Percentiles rank a stretch among this genome's conserved stretches.
These are phyloP conservation scores for Colletotrichum salicis DNA, from an alignment of 2,329 filamentous ascomycete species.

Conservation along the genomic window DNA sequence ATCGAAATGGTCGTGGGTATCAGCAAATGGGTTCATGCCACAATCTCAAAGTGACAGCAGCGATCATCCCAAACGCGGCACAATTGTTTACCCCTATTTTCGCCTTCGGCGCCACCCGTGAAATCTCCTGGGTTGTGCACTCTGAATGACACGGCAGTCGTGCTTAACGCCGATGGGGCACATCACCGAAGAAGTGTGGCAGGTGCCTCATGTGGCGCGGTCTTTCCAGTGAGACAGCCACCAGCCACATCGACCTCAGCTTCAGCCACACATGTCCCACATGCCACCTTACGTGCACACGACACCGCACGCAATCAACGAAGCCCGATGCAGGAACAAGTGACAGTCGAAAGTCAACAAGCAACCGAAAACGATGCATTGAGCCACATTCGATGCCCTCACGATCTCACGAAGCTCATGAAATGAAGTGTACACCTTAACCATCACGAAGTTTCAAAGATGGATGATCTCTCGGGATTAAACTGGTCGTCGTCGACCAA, in stretches of 20 bases:
- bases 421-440: constrained; percentile 24
- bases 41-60: constrained; percentile 13
- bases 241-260: constrained; percentile 6
- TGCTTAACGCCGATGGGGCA: neutral
- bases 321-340: constrained; percentile 21
- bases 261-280: constrained; percentile 32
- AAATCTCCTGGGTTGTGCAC: constrained; percentile 15
- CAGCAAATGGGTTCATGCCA: constrained; percentile 1
- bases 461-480: constrained; percentile 72
- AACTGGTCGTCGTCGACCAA: constrained; percentile 63
- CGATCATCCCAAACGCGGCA: constrained; percentile 4
- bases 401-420: constrained; percentile 36
- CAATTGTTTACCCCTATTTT: constrained; percentile 17
- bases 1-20: constrained; percentile 1
- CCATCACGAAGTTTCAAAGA: constrained; percentile 44
- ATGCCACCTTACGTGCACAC: constrained; percentile 29
- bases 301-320: constrained; percentile 34
- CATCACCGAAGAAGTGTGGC: neutral
- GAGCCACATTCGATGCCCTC: constrained; percentile 20
- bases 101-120: constrained; percentile 20
- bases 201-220: neutral
- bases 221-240: neutral
- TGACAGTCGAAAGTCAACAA: constrained; percentile 9
- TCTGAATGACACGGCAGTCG: neutral
- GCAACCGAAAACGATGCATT: constrained; percentile 34